phyloP scores from a whole-genome alignment of 169 alveolate genomes.

The Plasmodium inui region DNA sequence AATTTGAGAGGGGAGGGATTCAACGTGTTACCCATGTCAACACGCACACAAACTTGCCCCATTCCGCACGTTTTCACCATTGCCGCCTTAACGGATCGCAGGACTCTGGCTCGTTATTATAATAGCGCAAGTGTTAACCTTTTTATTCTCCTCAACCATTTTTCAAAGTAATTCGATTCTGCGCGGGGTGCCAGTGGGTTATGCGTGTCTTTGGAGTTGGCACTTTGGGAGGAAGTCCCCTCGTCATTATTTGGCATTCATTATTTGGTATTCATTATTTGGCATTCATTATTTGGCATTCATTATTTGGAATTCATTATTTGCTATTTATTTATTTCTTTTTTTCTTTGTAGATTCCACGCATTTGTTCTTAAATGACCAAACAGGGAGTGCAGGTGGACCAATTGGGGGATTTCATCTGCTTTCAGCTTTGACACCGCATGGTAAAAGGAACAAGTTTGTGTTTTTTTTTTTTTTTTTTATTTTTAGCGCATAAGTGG shows the following conservation, averaged over 20 bases:
- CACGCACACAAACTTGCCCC: neutral
- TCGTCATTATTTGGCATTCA: neutral
- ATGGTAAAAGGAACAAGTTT: neutral
- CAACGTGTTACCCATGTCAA: neutral
- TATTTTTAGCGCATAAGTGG: constrained; percentile 27
- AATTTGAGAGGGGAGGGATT: neutral
- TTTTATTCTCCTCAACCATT: constrained; percentile 47
- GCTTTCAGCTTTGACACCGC: neutral
- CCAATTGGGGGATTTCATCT: neutral
- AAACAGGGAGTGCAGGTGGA: constrained; percentile 16
- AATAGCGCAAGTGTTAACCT: constrained; percentile 18
- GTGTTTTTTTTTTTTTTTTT: neutral
- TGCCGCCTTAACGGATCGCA: constrained; percentile 3
- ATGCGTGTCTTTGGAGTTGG: neutral
- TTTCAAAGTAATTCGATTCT: constrained; percentile 41
- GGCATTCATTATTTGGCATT: neutral
- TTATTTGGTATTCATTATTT: neutral
- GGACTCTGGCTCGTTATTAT: constrained; percentile 44
- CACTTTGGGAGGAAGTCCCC: neutral
- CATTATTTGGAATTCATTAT: neutral
- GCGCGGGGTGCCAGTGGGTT: neutral
- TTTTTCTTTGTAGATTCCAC: constrained; percentile 34
- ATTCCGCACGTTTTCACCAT: neutral
- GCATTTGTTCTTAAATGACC: constrained; percentile 29
- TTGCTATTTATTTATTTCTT: constrained; percentile 3